Evolutionary conservation across 1,284 basidiomycete species (phyloP).

Genomic region (Pseudozyma thailandica): DNA sequence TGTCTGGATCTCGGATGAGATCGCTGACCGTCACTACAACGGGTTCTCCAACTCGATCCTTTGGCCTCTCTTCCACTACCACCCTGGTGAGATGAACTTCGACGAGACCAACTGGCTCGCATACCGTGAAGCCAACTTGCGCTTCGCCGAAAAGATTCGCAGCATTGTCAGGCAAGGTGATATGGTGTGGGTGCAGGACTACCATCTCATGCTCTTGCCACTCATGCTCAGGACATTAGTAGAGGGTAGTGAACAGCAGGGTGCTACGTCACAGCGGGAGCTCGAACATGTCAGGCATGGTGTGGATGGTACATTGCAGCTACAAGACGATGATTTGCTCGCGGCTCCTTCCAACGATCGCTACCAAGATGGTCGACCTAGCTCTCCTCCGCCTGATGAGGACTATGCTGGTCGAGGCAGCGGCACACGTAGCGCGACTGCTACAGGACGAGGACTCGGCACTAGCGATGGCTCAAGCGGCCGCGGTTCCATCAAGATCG

Average conservation of each 20-base stretch:
- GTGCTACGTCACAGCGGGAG: slow-evolving; percentile 67
- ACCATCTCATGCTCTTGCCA: slow-evolving; percentile 88
- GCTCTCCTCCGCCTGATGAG: slow-evolving; percentile 22
- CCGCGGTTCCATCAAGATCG: slow-evolving; percentile 73
- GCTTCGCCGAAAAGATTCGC: slow-evolving; percentile 88
- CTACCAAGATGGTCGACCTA: slow-evolving; percentile 14
- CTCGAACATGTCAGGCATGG: slow-evolving; percentile 61
- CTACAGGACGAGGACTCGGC: slow-evolving; percentile 43
- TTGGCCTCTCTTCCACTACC: slow-evolving; percentile 99
- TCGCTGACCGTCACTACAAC: slow-evolving; percentile 98
- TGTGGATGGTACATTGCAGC: slow-evolving; percentile 58
- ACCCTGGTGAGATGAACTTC: slow-evolving; percentile 85
- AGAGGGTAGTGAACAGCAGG: slow-evolving; percentile 72
- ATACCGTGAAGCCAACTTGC: slow-evolving; percentile 94
- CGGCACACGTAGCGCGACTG: slow-evolving; percentile 16
- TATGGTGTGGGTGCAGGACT: slow-evolving; percentile 89
- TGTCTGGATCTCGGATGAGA: slow-evolving; percentile 95
- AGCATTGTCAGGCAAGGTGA: slow-evolving; percentile 78
- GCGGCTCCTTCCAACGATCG: slow-evolving; percentile 44
- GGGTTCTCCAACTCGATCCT: slow-evolving; percentile 98
- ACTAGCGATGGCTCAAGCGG: slow-evolving; percentile 57
- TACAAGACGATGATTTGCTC: slow-evolving; percentile 53
- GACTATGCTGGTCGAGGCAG: slow-evolving; percentile 25
- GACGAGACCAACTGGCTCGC: slow-evolving; percentile 98
- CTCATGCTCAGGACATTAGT: slow-evolving; percentile 89